Percentiles rank a stretch among this genome's conserved stretches.
phyloP scores from a whole-genome alignment of 352 stramenopile genomes.

The Phytophthora podocarpi region DNA sequence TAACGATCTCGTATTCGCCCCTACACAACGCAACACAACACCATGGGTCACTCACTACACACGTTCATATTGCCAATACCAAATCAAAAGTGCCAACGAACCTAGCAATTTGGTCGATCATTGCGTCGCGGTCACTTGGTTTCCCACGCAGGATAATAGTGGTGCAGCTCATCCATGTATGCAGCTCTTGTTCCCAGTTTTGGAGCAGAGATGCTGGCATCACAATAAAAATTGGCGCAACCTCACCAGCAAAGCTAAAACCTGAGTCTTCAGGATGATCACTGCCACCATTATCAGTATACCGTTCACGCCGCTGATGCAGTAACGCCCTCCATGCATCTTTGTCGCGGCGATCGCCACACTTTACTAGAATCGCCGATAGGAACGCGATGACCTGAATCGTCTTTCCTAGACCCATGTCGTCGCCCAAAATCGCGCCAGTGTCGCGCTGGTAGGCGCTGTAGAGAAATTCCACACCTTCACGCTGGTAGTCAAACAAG shows the following conservation, averaged over 20 bases:
- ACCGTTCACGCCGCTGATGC: conserved; percentile 89
- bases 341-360: conserved; percentile 94
- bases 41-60: conserved; percentile 43
- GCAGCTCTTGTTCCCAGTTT: conserved; percentile 99
- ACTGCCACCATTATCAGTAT: conserved; percentile 33
- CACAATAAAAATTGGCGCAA: conserved; percentile 95
- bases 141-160: conserved; percentile 74
- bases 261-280: conserved; percentile 45
- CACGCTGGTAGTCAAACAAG: conserved; percentile 78
- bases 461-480: conserved; percentile 71
- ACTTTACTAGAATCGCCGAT: conserved; percentile 91
- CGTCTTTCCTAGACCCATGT: conserved; percentile 97
- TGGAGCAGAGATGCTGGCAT: conserved; percentile 97
- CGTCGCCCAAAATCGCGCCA: conserved; percentile 96
- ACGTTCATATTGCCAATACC: neutral
- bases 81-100: conserved; percentile 18
- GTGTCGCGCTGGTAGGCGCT: conserved; percentile 52
- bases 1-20: conserved; percentile 78
- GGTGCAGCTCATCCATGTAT: conserved; percentile 90
- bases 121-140: conserved; percentile 51
- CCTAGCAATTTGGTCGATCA: conserved; percentile 75
- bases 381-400: conserved; percentile 94
- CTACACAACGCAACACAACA: conserved; percentile 29
- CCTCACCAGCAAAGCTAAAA: conserved; percentile 47
- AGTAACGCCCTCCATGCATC: conserved; percentile 94